A percentile compares a stretch with the other conserved stretches of the same genome.
phyloP scores from a whole-genome alignment of 169 alveolate genomes.

The Plasmodium relictum region DNA sequence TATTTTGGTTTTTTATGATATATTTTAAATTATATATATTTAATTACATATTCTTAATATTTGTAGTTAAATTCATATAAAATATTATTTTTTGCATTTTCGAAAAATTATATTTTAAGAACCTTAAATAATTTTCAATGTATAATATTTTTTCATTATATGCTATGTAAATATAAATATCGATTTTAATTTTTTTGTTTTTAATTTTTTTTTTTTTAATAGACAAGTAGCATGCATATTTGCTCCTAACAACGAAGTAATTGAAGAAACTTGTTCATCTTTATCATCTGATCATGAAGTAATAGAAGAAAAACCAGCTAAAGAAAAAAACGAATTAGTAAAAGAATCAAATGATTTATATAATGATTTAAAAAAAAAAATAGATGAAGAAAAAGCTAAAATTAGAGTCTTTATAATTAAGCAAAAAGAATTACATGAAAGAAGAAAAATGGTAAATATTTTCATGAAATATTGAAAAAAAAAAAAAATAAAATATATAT shows the following conservation, averaged over 20 bases:
- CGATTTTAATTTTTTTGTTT: neutral
- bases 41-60: no score
- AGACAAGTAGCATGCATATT: conserved; percentile 74
- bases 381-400: conserved; percentile 81
- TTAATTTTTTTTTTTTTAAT: neutral
- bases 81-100: no score
- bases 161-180: neutral
- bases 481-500: neutral
- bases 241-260: conserved; percentile 72
- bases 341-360: conserved; percentile 71
- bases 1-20: neutral
- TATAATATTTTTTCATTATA: neutral
- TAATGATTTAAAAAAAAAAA: conserved; percentile 79
- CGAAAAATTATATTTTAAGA: no score
- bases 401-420: conserved; percentile 82
- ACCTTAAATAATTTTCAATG: neutral
- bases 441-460: conserved; percentile 53
- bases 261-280: conserved; percentile 71
- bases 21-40: no score
- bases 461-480: neutral
- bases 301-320: conserved; percentile 40
- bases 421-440: conserved; percentile 80
- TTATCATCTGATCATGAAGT: conserved; percentile 74
- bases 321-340: conserved; percentile 43
- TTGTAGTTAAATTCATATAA: no score